These are phyloP conservation scores for Pleurotus platypus DNA, from an alignment of 768 basidiomycete genomes.

Conservation along the genomic window DNA sequence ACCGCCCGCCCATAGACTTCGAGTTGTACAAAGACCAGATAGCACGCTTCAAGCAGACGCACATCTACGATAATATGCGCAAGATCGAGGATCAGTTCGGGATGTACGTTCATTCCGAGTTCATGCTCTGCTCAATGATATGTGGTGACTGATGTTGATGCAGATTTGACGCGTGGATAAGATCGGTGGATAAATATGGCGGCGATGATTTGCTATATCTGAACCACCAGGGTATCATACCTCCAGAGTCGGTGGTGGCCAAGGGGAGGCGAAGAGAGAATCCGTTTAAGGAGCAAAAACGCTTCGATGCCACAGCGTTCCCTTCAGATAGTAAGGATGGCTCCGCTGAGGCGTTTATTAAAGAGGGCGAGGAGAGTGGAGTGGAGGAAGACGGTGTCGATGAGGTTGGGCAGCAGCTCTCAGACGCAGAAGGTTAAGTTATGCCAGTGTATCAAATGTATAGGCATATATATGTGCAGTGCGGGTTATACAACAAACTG, in stretches of 20 bases:
- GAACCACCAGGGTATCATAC: slow-evolving; percentile 76
- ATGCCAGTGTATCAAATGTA: too few species aligned
- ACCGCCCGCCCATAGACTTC: slow-evolving; percentile 73
- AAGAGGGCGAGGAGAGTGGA: slow-evolving; percentile 26
- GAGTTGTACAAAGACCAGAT: slow-evolving; percentile 64
- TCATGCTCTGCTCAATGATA: neutral
- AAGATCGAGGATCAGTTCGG: slow-evolving; percentile 75
- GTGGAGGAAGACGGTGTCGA: slow-evolving; percentile 25
- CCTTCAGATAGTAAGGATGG: slow-evolving; percentile 27
- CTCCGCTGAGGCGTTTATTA: slow-evolving; percentile 23
- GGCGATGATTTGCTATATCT: slow-evolving; percentile 79
- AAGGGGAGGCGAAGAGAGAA: slow-evolving; percentile 52
- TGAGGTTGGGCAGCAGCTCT: slow-evolving; percentile 37
- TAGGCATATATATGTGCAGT: neutral
- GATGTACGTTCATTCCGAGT: slow-evolving; percentile 47
- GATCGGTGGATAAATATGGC: slow-evolving; percentile 67
- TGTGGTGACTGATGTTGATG: neutral
- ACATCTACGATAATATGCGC: slow-evolving; percentile 87
- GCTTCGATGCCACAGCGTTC: slow-evolving; percentile 64
- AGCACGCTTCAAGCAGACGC: slow-evolving; percentile 76
- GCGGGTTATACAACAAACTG: neutral
- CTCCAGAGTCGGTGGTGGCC: slow-evolving; percentile 62
- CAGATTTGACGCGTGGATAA: slow-evolving; percentile 86
- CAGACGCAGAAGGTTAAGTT: slow-evolving; percentile 49
- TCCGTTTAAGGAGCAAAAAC: slow-evolving; percentile 65